A percentile compares a stretch with the other conserved stretches of the same genome.
These are phyloP conservation scores for Claviceps purpurea DNA, from an alignment of 2,329 filamentous ascomycete genomes.

Conservation along the genomic window DNA sequence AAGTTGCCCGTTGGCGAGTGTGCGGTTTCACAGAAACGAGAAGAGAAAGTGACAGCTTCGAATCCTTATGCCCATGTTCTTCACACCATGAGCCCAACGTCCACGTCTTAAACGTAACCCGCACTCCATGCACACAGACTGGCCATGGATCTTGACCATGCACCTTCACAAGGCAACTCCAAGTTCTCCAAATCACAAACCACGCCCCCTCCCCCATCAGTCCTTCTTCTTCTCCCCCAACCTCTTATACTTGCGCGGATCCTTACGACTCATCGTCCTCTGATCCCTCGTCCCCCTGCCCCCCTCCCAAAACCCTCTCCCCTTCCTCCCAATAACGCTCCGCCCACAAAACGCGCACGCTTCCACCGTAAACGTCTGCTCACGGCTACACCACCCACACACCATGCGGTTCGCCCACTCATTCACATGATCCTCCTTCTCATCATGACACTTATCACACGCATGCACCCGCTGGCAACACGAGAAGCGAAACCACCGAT, in stretches of 20 bases:
- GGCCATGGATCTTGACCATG: too few species aligned
- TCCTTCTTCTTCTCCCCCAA: slow-evolving; percentile 22
- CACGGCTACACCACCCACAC: slow-evolving; percentile 65
- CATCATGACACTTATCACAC: slow-evolving; percentile 67
- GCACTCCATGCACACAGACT: too few species aligned
- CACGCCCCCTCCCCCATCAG: too few species aligned
- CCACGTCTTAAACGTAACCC: too few species aligned
- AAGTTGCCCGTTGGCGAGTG: too few species aligned
- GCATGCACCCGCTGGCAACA: slow-evolving; percentile 45
- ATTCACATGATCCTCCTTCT: slow-evolving; percentile 53
- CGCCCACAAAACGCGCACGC: slow-evolving; percentile 63
- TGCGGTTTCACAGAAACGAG: too few species aligned
- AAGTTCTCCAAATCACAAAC: too few species aligned
- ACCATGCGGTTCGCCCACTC: slow-evolving; percentile 80
- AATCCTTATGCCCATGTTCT: too few species aligned
- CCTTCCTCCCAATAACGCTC: slow-evolving; percentile 51
- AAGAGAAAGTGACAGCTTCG: too few species aligned
- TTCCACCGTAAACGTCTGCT: slow-evolving; percentile 67
- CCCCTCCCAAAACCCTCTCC: slow-evolving; percentile 72
- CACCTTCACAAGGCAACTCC: too few species aligned
- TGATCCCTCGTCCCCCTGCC: slow-evolving; percentile 69
- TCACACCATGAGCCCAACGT: too few species aligned
- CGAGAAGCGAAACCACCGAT: slow-evolving; percentile 52
- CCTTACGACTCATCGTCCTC: slow-evolving; percentile 59
- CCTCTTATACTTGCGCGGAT: slow-evolving; percentile 60